Percentiles rank a stretch among this genome's conserved stretches.
These are phyloP conservation scores for Phyllosticta paracitricarpa DNA, from an alignment of 2,329 filamentous ascomycete species.

Conservation along the genomic window DNA sequence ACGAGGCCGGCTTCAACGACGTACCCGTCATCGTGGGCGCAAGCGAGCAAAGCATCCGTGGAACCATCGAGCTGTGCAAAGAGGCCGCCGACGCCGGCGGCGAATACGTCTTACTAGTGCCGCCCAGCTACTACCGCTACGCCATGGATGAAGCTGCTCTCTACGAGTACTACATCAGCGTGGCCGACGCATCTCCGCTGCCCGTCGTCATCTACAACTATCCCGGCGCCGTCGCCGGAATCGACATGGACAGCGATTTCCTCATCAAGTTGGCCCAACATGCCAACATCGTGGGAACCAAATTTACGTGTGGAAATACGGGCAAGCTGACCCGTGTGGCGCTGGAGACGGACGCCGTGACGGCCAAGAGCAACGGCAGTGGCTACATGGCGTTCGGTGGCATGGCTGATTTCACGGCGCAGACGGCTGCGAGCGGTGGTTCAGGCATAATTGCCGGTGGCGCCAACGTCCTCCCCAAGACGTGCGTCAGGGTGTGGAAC, in stretches of 20 bases:
- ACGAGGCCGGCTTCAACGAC: conserved; percentile 64
- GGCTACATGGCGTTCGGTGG: conserved; percentile 78
- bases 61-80: conserved; percentile 65
- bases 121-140: conserved; percentile 72
- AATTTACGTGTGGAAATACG: conserved; percentile 87
- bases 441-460: conserved; percentile 78
- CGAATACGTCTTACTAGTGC: conserved; percentile 70
- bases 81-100: conserved; percentile 59
- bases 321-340: conserved; percentile 82
- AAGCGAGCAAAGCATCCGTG: conserved; percentile 70
- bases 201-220: conserved; percentile 88
- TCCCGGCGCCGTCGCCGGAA: conserved; percentile 73
- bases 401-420: conserved; percentile 78
- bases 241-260: conserved; percentile 83
- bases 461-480: conserved; percentile 76
- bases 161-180: conserved; percentile 61
- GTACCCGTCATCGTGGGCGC: conserved; percentile 77
- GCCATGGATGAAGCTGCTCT: conserved; percentile 67
- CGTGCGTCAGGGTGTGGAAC: conserved; percentile 69
- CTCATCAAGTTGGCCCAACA: conserved; percentile 71
- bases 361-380: conserved; percentile 40
- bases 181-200: conserved; percentile 65
- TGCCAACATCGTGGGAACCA: conserved; percentile 77
- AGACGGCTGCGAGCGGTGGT: conserved; percentile 69
- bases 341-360: conserved; percentile 59